These are phyloP conservation scores for Yamadazyma sp. DNA, from an alignment of 1,139 yeast genomes.

Conservation along the genomic window DNA sequence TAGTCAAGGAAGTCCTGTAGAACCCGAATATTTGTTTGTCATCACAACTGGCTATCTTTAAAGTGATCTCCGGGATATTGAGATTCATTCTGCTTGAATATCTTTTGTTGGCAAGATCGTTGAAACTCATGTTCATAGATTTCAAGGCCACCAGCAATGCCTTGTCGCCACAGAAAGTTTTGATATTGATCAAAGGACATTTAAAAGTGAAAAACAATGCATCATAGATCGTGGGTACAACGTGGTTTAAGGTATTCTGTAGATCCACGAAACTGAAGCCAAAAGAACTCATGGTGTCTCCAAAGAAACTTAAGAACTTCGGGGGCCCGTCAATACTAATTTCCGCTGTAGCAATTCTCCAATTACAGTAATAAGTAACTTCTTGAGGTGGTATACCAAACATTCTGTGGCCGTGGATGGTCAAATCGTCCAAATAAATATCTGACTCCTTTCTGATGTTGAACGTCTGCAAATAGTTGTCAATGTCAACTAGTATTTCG, in stretches of 20 bases:
- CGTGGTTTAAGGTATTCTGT: conserved; percentile 69
- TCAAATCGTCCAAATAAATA: conserved; percentile 60
- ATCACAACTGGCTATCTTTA: conserved; percentile 28
- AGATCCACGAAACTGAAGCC: conserved; percentile 66
- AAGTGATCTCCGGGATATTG: conserved; percentile 45
- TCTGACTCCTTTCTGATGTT: conserved; percentile 18
- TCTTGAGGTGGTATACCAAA: conserved; percentile 90
- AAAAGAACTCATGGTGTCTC: conserved; percentile 45
- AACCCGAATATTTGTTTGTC: conserved; percentile 23
- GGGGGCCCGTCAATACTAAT: conserved; percentile 55
- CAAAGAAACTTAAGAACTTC: conserved; percentile 46
- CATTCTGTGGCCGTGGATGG: conserved; percentile 83
- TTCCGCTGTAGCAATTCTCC: conserved; percentile 77
- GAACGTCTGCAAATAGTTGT: conserved; percentile 20
- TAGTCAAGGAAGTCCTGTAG: conserved; percentile 54
- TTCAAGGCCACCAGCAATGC: conserved; percentile 23
- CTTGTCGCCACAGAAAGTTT: conserved; percentile 19
- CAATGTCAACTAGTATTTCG: conserved; percentile 26
- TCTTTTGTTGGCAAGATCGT: conserved; percentile 69
- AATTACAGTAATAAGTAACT: conserved; percentile 83
- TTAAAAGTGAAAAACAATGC: conserved; percentile 59
- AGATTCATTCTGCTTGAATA: conserved; percentile 60
- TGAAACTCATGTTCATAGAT: conserved; percentile 47
- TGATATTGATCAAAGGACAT: conserved; percentile 36
- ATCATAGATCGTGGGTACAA: conserved; percentile 62